phyloP scores from a whole-genome alignment of 306 rosid species.

The Cajanus cajan region DNA sequence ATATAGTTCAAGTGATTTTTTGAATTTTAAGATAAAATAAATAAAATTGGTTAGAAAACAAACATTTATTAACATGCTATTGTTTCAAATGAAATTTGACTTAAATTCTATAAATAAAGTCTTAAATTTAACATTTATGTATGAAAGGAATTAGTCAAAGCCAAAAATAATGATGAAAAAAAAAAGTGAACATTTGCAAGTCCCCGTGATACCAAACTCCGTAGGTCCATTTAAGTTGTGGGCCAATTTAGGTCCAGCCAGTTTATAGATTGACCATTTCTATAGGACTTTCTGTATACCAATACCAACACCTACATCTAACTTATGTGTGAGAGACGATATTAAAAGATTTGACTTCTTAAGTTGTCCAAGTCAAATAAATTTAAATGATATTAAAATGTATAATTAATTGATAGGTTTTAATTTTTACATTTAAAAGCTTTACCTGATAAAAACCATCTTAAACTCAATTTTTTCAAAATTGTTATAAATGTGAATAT shows the following conservation, averaged over 20 bases:
- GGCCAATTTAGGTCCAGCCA: not conserved
- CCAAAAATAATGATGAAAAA: not conserved
- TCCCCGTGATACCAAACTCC: not conserved
- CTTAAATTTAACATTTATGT: no score
- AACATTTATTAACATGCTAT: no score
- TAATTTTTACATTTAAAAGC: not conserved
- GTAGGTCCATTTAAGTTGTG: not conserved
- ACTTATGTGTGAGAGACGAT: not conserved
- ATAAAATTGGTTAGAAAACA: no score
- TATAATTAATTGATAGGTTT: not conserved
- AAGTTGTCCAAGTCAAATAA: not conserved
- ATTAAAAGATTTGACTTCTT: not conserved
- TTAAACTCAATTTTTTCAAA: not conserved
- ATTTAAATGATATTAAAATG: not conserved
- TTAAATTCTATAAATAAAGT: no score
- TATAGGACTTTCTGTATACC: not conserved
- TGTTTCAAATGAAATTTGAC: no score
- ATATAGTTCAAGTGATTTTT: no score
- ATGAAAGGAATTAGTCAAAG: no score
- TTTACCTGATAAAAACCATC: not conserved
- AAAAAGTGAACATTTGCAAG: not conserved
- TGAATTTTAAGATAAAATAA: no score
- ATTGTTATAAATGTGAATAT: not conserved
- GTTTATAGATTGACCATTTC: not conserved
- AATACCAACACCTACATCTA: not conserved